phyloP scores from a whole-genome alignment of 1,284 basidiomycete species.

The Phellinidium pouzarii region DNA sequence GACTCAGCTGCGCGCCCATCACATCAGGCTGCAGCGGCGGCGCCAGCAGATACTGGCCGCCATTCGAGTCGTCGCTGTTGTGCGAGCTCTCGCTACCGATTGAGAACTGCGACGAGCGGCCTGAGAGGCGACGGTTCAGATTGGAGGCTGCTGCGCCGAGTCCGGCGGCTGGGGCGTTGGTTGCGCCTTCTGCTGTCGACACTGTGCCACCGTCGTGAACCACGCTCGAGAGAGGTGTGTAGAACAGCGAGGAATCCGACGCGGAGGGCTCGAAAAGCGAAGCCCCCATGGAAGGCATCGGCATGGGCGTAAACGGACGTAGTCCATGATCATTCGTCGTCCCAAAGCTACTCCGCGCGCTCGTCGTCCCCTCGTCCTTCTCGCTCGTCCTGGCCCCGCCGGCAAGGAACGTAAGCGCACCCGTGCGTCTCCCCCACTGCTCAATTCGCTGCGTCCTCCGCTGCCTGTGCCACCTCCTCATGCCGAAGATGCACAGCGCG shows the following conservation, averaged over 20 bases:
- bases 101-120: conserved; percentile 6
- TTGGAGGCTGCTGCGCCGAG: too few species aligned
- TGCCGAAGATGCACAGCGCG: conserved; percentile 1
- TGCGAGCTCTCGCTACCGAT: not conserved
- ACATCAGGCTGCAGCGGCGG: not conserved
- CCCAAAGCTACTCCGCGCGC: conserved; percentile 16
- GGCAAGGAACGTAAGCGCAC: conserved; percentile 1
- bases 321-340: conserved; percentile 14
- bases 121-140: too few species aligned
- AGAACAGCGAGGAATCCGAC: conserved; percentile 5
- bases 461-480: conserved; percentile 11
- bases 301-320: conserved; percentile 8
- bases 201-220: not conserved
- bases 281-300: not conserved
- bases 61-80: not conserved
- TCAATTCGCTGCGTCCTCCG: conserved; percentile 3
- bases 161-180: not conserved
- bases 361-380: conserved; percentile 1
- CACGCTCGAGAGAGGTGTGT: not conserved
- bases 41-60: conserved; percentile 11
- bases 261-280: not conserved
- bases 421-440: conserved; percentile 5
- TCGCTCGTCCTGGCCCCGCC: not conserved
- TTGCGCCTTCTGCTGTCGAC: too few species aligned
- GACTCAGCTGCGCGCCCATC: conserved; percentile 3